Evolutionary conservation across 2,329 filamentous ascomycete genomes (phyloP).

Genomic region (Thyridium curvatum): DNA sequence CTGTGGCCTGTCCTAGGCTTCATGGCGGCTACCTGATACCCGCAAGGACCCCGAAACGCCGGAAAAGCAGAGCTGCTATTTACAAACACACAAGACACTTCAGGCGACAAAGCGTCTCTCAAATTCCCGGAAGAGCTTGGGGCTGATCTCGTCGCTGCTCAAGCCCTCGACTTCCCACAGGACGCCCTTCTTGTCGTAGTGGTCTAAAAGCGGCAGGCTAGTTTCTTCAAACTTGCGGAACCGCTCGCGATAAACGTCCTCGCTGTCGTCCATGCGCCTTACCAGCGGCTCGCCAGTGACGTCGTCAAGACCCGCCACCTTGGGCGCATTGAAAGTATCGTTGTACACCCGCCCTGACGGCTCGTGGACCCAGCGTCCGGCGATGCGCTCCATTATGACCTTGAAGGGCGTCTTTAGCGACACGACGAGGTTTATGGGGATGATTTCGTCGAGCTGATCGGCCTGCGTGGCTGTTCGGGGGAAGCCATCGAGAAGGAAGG

Average conservation of each 20-base stretch:
- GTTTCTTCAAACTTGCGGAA: slow-evolving; percentile 83
- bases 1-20: too few species aligned
- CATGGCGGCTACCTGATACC: too few species aligned
- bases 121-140: slow-evolving; percentile 80
- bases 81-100: too few species aligned
- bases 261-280: slow-evolving; percentile 78
- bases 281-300: slow-evolving; percentile 81
- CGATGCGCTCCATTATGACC: slow-evolving; percentile 84
- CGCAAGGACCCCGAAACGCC: too few species aligned
- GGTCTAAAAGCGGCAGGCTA: slow-evolving; percentile 76
- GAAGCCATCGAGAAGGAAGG: slow-evolving; percentile 94
- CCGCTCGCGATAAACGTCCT: slow-evolving; percentile 76
- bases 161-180: slow-evolving; percentile 83
- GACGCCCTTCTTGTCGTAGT: slow-evolving; percentile 80
- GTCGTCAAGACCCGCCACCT: slow-evolving; percentile 76
- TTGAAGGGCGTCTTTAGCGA: slow-evolving; percentile 78
- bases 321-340: slow-evolving; percentile 83
- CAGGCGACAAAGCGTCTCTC: slow-evolving; percentile 59
- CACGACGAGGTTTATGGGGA: slow-evolving; percentile 94
- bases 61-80: too few species aligned
- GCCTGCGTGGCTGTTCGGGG: slow-evolving; percentile 84
- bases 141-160: slow-evolving; percentile 91
- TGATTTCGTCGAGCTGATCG: slow-evolving; percentile 64
- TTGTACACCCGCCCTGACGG: slow-evolving; percentile 93
- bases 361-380: slow-evolving; percentile 88